A percentile compares a stretch with the other conserved stretches of the same genome.
Conservation (phyloP, 148 eudicot genomes). For the Salicornia ramosissima region DNA sequence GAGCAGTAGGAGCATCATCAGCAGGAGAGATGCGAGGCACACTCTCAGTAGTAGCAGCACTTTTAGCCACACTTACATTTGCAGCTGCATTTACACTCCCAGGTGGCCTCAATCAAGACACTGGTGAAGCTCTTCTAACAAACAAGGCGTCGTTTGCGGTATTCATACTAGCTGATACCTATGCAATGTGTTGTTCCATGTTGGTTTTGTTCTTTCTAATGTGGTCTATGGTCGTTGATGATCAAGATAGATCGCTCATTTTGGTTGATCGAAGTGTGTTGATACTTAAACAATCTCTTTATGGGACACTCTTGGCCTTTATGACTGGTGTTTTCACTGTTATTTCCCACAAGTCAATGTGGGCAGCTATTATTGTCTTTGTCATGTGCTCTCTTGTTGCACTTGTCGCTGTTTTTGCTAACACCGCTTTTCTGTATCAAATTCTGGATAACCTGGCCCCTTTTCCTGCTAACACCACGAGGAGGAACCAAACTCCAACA, state of each 20-base stretch:
- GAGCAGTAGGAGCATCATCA: not conserved
- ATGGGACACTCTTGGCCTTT: constrained; percentile 1
- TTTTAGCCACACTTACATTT: constrained; percentile 20
- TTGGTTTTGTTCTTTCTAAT: constrained; percentile 15
- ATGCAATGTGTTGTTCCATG: constrained; percentile 21
- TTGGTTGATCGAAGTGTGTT: not conserved
- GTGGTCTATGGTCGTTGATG: constrained; percentile 24
- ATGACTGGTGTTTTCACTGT: constrained; percentile 2
- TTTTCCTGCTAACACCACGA: too few relatives aligned
- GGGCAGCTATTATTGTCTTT: not conserved
- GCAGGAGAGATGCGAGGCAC: constrained; percentile 17
- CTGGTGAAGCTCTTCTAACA: constrained; percentile 12
- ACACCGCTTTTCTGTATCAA: too few relatives aligned
- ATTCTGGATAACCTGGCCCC: too few relatives aligned
- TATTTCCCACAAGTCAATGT: not conserved
- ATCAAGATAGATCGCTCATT: not conserved
- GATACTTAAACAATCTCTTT: not conserved
- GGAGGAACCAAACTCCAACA: too few relatives aligned
- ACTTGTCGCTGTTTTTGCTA: too few relatives aligned
- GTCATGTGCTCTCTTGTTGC: not conserved
- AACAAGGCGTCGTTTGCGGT: not conserved
- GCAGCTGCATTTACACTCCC: constrained; percentile 22
- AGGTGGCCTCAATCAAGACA: constrained; percentile 15
- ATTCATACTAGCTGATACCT: constrained; percentile 15
- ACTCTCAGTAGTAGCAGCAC: constrained; percentile 15